Conservation (phyloP, 129 eudicot genomes). For the Tagetes patula region DNA sequence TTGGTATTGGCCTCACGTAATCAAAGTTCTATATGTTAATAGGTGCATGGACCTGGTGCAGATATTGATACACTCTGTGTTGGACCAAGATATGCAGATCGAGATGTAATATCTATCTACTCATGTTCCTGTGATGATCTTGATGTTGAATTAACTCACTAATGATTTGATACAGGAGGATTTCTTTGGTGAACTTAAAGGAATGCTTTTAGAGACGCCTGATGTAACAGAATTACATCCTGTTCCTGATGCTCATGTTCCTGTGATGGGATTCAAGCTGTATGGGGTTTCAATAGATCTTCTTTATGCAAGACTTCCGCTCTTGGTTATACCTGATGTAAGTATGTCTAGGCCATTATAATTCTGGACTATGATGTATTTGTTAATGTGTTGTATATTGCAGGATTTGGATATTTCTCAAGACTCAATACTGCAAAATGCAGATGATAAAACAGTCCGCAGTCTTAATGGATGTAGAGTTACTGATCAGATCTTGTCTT, state of each 20-base stretch:
- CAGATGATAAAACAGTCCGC: constrained; percentile 87
- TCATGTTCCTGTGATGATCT: constrained; percentile 2
- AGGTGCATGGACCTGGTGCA: constrained; percentile 99
- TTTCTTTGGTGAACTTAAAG: constrained; percentile 85
- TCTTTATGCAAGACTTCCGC: constrained; percentile 85
- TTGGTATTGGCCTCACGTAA: constrained; percentile 16
- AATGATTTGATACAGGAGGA: constrained; percentile 54
- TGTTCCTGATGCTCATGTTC: constrained; percentile 95
- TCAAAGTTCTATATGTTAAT: constrained; percentile 7
- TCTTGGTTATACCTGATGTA: constrained; percentile 95
- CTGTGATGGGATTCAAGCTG: constrained; percentile 85
- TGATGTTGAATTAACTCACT: constrained; percentile 10
- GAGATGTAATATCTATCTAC: constrained; percentile 47
- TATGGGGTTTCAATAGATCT: constrained; percentile 92
- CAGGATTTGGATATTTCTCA: constrained; percentile 95
- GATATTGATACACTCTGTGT: constrained; percentile 96
- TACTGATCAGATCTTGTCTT: constrained; percentile 81
- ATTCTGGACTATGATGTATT: constrained; percentile 11
- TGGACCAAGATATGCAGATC: constrained; percentile 84
- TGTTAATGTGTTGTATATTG: constrained; percentile 14
- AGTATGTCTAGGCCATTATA: constrained; percentile 23
- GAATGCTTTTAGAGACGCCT: constrained; percentile 83
- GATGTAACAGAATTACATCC: constrained; percentile 88
- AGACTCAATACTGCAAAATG: constrained; percentile 88
- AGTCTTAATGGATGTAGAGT: constrained; percentile 99